Base-by-base conservation (phyloP, 2,329 filamentous ascomycete genomes). In the Aspergillus fructus region DNA sequence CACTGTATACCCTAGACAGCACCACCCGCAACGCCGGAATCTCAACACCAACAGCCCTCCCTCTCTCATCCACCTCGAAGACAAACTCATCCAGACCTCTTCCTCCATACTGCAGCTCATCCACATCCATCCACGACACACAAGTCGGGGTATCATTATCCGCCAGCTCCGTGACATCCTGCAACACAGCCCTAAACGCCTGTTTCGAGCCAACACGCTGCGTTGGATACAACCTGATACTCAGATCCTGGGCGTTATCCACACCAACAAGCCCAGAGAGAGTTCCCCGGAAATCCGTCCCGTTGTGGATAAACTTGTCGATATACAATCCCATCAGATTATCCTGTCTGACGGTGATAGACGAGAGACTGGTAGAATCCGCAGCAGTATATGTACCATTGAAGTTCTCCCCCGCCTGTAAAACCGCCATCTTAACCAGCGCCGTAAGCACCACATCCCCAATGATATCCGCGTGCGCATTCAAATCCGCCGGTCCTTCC, bases 381-480 rank as follows among this genome's bases (percentile, higher is more conserved):
- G 33, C 33, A 11, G 33, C 33, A 11, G 11, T 37, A 15, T 37
- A 37, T 4, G 13, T 15, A 12, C 33, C 33, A 12, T 15, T 15
- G 15, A 58, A 55, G 4, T 43, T 54, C 15, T 17, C 23, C 1
- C n/a, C 46, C 1, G 52, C 52, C 42, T 58, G 51, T 3, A 15
- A 33, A 19, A 43, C 40, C 2, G 51, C 33, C 3, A n/a, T 52
- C n/a, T 62, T 23, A 17, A 69, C 66, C 4, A 75, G 56, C 1
- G 58, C 63, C 6, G 66, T 65, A 1, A 71, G 34, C 1, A 61
- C 56, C n/a, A 61, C 56, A 17, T 66, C 59, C 15, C 60, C 61
- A 55, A 75, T 58, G 11, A 68, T 47, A 53, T 74, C 72, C 0
- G 68, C 67, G 34, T 73, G 62, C 12, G 59, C 59, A 23, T 68